Evolutionary conservation across 176 grass and related monocot species (phyloP).

Genomic region (Lolium perenne): DNA sequence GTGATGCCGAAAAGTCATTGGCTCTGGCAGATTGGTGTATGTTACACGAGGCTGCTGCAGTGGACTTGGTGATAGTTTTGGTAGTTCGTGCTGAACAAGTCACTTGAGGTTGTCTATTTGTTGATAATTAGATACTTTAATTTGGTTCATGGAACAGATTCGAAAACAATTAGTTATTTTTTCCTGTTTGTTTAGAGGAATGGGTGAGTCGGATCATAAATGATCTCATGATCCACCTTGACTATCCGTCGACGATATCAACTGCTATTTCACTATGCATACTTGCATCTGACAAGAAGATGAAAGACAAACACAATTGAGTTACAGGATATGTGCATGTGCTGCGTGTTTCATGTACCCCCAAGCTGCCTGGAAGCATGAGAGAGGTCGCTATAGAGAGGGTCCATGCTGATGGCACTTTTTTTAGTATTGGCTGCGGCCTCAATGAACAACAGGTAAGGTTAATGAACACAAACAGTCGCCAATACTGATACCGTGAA

Average conservation of each 20-base stretch:
- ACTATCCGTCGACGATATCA: neutral
- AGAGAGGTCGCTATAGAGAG: neutral
- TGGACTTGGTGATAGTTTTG: neutral
- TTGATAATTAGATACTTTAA: neutral
- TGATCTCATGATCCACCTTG: neutral
- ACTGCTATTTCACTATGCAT: neutral
- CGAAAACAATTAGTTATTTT: neutral
- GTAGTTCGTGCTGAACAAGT: neutral
- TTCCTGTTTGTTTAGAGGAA: neutral
- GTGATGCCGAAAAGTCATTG: neutral
- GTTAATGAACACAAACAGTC: slow-evolving; percentile 9
- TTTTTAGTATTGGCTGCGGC: neutral
- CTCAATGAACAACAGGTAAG: neutral
- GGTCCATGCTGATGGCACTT: neutral
- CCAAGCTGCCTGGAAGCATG: neutral
- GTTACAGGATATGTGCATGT: neutral
- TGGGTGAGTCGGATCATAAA: neutral
- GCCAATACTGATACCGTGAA: neutral
- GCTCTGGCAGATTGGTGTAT: neutral
- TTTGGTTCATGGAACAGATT: slow-evolving; percentile 6
- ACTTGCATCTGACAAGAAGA: slow-evolving; percentile 7
- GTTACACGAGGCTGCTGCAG: neutral
- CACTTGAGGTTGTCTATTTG: slow-evolving; percentile 11
- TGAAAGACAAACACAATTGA: slow-evolving; percentile 6
- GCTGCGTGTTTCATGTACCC: neutral